Conservation (phyloP, 768 basidiomycete species). For the Kwoniella sp. region DNA sequence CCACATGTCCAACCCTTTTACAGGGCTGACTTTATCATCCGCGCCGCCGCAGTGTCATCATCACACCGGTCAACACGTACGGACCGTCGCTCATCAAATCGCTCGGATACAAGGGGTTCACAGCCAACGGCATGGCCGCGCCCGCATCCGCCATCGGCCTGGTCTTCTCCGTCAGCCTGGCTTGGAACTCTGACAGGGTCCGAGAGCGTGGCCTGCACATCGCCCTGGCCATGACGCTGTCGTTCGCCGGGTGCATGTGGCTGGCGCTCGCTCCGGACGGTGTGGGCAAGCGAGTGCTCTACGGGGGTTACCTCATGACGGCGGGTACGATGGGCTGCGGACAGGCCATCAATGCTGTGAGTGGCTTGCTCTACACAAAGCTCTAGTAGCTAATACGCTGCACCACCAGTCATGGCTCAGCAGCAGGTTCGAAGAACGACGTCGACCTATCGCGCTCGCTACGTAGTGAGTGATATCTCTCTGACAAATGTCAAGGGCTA, state of each 20-base stretch:
- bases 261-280: conserved; percentile 13
- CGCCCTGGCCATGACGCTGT: conserved; percentile 12
- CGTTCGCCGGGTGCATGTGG: conserved; percentile 18
- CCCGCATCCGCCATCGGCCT: conserved; percentile 20
- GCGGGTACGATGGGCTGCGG: conserved; percentile 21
- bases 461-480: conserved; percentile 1
- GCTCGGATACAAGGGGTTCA: conserved; percentile 18
- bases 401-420: conserved; percentile 17
- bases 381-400: neutral
- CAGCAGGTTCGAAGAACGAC: conserved; percentile 19
- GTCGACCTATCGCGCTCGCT: conserved; percentile 16
- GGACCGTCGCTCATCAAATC: conserved; percentile 17
- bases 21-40: neutral
- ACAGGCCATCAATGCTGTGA: conserved; percentile 24
- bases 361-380: neutral
- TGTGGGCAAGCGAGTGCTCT: conserved; percentile 16
- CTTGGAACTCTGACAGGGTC: conserved; percentile 8
- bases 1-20: neutral
- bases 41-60: conserved; percentile 5
- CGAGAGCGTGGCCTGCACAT: conserved; percentile 17
- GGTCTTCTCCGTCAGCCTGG: conserved; percentile 16
- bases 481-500: neutral
- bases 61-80: conserved; percentile 22
- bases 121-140: conserved; percentile 22
- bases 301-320: conserved; percentile 22